Base-by-base conservation (phyloP, 2,329 filamentous ascomycete species). In the Beauveria australis region DNA sequence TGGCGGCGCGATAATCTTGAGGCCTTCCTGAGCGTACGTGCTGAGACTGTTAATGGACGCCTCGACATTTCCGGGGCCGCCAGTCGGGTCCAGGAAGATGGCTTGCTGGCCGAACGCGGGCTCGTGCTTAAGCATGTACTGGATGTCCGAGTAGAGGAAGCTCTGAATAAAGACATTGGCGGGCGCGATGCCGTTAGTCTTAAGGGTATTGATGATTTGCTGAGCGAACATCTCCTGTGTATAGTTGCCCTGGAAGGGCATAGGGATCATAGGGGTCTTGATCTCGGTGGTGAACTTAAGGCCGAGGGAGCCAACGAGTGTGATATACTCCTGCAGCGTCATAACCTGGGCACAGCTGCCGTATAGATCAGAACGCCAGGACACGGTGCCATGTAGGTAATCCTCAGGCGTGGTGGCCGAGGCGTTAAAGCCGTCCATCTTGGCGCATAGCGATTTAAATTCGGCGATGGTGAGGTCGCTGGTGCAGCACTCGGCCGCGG, bases 401-500 rank as follows among this genome's bases (percentile, higher is more conserved):
- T 83, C 80, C 41, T 76, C 71, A 0, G 81, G 74, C 1, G 79
- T 89, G 22, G 80, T 80, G 40, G 84, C 86, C 49, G 75, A 79
- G 64, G 77, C 71, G 67, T 87, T 85, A 68, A 74, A 81, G 53
- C 81, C 81, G 67, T 90, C 87, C 85, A 88, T 89, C 74, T 89
- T 89, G 67, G 81, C 81, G 73, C 87, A 90, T 4, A 90, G 80
- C 5, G 79, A 76, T 72, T 84, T 83, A 77, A 83, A 89, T 72
- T 90, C 88, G 52, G 78, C 78, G 43, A 87, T 74, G 1, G 86
- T 89, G 67, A 90, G 82, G 68, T 90, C 88, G 66, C 80, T 85
- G 2, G 87, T 89, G 77, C 87, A 90, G 78, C 87, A 90, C 64
- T 82, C 82, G 14, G 86, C 87, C 18, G 74, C 78, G 1, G 87